phyloP scores from a whole-genome alignment of 129 eudicot genomes.

The Helianthus tuberosus region DNA sequence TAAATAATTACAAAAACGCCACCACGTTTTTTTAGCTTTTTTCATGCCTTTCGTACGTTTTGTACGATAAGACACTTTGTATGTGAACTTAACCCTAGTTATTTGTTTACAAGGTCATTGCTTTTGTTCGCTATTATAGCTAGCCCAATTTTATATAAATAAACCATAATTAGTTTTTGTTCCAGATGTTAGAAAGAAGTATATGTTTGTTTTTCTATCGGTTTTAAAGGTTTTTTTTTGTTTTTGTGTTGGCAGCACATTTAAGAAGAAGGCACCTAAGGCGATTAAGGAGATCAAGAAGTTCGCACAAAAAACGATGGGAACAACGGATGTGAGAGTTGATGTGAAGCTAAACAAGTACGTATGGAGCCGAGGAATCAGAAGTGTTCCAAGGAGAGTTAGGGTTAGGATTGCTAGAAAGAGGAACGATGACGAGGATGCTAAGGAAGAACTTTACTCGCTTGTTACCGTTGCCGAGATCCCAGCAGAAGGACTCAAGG shows the following conservation, averaged over 20 bases:
- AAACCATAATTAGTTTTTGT: not conserved
- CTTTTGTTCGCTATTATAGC: no score
- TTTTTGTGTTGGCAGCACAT: slow-evolving; percentile 28
- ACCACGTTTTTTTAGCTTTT: no score
- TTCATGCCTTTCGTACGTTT: no score
- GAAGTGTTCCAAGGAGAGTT: slow-evolving; percentile 72
- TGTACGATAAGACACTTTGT: no score
- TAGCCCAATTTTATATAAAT: not conserved
- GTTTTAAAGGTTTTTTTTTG: not conserved
- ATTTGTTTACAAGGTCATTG: no score
- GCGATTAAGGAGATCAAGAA: slow-evolving; percentile 73
- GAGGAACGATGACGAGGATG: slow-evolving; percentile 79
- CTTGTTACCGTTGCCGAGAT: slow-evolving; percentile 74
- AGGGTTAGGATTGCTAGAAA: slow-evolving; percentile 72
- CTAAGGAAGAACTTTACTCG: slow-evolving; percentile 75
- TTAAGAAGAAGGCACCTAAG: slow-evolving; percentile 79
- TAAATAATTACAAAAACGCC: no score
- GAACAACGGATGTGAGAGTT: slow-evolving; percentile 70
- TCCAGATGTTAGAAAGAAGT: not conserved
- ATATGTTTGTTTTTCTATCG: not conserved
- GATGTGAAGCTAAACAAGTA: slow-evolving; percentile 82
- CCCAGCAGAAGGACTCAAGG: slow-evolving; percentile 67
- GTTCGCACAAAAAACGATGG: slow-evolving; percentile 76
- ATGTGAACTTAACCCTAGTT: no score
- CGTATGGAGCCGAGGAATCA: slow-evolving; percentile 75